phyloP scores from a whole-genome alignment of 768 basidiomycete genomes.

The Stropharia rugosoannulata region DNA sequence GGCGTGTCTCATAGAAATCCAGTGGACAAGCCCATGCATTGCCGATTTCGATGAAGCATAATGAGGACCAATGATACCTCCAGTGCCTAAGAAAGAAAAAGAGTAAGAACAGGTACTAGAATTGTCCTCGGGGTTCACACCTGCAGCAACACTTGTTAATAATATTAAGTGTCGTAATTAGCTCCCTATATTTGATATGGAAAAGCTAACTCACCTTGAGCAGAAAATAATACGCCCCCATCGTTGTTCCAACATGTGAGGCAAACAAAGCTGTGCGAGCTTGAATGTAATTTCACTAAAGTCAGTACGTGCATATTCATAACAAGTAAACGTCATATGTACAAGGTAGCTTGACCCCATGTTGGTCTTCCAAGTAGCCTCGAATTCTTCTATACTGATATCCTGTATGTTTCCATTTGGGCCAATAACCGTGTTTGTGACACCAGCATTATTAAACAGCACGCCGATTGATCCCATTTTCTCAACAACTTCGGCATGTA shows the following conservation, averaged over 20 bases:
- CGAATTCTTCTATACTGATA: constrained; percentile 42
- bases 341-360: constrained; percentile 47
- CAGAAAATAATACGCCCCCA: constrained; percentile 52
- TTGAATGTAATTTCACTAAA: constrained; percentile 12
- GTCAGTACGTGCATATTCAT: not conserved
- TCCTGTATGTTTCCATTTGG: constrained; percentile 44
- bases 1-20: constrained; percentile 50
- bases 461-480: constrained; percentile 49
- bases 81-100: constrained; percentile 30
- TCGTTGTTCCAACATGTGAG: constrained; percentile 47
- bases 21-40: constrained; percentile 52
- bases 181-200: not conserved
- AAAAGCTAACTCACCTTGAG: constrained; percentile 35
- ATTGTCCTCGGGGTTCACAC: constrained; percentile 16
- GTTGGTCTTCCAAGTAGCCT: constrained; percentile 48
- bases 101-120: not conserved
- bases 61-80: constrained; percentile 55
- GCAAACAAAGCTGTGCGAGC: constrained; percentile 51
- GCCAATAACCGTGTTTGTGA: constrained; percentile 39
- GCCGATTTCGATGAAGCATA: constrained; percentile 58
- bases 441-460: constrained; percentile 52
- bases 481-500: constrained; percentile 42
- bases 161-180: not conserved
- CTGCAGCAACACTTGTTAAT: constrained; percentile 42
- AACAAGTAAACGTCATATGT: constrained; percentile 8